Percentiles rank a stretch among this genome's conserved stretches.
phyloP scores from a whole-genome alignment of 2,329 filamentous ascomycete species.

The Emericellopsis atlantica region DNA sequence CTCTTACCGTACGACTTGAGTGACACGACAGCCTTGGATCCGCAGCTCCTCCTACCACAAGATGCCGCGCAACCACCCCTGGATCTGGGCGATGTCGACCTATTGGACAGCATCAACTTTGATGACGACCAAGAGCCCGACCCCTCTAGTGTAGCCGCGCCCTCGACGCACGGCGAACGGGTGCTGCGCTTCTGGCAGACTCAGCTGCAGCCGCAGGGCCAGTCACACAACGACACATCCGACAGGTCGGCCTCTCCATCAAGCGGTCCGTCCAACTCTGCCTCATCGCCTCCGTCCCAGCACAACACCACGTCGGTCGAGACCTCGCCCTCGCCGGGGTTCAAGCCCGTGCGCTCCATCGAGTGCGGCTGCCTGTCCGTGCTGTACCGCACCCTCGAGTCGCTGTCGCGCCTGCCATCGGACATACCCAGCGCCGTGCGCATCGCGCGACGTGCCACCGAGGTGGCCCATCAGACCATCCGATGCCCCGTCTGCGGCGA shows the following conservation, averaged over 20 bases:
- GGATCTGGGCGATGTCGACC: slow-evolving; percentile 10
- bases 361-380: slow-evolving; percentile 34
- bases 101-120: slow-evolving; percentile 19
- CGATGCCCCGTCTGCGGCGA: slow-evolving; percentile 36
- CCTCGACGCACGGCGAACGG: neutral
- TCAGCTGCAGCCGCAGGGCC: neutral
- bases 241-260: slow-evolving; percentile 8
- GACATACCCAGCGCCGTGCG: slow-evolving; percentile 32
- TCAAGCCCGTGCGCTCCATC: slow-evolving; percentile 14
- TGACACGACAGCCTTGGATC: slow-evolving; percentile 4
- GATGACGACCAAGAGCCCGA: slow-evolving; percentile 12
- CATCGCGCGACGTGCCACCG: slow-evolving; percentile 32
- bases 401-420: slow-evolving; percentile 31
- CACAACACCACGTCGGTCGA: neutral
- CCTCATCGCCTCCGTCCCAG: neutral
- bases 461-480: slow-evolving; percentile 36
- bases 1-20: slow-evolving; percentile 16
- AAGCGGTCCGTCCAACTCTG: neutral
- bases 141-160: too few species aligned
- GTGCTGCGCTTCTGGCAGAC: neutral
- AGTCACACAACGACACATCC: slow-evolving; percentile 1
- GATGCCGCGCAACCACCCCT: slow-evolving; percentile 5
- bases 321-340: neutral
- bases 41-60: slow-evolving; percentile 6
- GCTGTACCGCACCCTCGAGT: slow-evolving; percentile 37